These are phyloP conservation scores for Fusarium staphyleae DNA, from an alignment of 2,329 filamentous ascomycete genomes.

Conservation along the genomic window DNA sequence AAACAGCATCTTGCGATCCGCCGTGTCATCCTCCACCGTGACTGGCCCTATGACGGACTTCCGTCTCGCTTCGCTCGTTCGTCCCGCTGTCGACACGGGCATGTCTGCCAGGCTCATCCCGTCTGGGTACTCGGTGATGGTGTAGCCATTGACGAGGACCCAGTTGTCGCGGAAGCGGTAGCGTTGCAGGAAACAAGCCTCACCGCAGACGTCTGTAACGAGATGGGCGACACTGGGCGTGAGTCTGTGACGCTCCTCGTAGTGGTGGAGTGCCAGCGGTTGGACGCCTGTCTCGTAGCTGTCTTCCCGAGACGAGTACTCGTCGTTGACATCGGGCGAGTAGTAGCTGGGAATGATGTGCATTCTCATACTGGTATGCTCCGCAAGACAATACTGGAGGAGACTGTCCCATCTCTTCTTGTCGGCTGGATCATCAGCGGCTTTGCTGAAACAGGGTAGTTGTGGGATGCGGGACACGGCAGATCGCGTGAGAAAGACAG, in stretches of 20 bases:
- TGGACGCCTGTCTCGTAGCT: slow-evolving; percentile 51
- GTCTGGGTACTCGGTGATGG: slow-evolving; percentile 53
- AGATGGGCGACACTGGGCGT: slow-evolving; percentile 52
- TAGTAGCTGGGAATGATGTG: slow-evolving; percentile 54
- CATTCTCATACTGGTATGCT: slow-evolving; percentile 47
- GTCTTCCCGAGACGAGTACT: slow-evolving; percentile 40
- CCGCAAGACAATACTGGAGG: slow-evolving; percentile 51
- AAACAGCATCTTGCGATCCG: slow-evolving; percentile 44
- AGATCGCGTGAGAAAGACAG: slow-evolving; percentile 50
- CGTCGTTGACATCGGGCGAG: slow-evolving; percentile 46
- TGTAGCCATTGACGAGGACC: slow-evolving; percentile 57
- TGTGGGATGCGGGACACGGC: slow-evolving; percentile 46
- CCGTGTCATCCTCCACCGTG: slow-evolving; percentile 42
- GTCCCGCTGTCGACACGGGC: slow-evolving; percentile 15
- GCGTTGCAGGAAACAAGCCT: slow-evolving; percentile 56
- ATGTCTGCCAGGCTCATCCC: slow-evolving; percentile 43
- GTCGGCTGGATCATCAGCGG: slow-evolving; percentile 19
- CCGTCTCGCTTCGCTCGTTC: slow-evolving; percentile 2
- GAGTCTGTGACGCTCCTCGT: slow-evolving; percentile 48
- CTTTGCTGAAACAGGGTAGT: slow-evolving; percentile 48
- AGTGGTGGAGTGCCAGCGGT: slow-evolving; percentile 52
- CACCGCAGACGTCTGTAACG: slow-evolving; percentile 53
- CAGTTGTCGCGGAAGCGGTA: slow-evolving; percentile 56
- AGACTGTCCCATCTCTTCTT: slow-evolving; percentile 51
- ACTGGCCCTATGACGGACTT: slow-evolving; percentile 42